phyloP scores from a whole-genome alignment of 192 early-diverging fungal species.

The Gryganskiella cystojenkinii region DNA sequence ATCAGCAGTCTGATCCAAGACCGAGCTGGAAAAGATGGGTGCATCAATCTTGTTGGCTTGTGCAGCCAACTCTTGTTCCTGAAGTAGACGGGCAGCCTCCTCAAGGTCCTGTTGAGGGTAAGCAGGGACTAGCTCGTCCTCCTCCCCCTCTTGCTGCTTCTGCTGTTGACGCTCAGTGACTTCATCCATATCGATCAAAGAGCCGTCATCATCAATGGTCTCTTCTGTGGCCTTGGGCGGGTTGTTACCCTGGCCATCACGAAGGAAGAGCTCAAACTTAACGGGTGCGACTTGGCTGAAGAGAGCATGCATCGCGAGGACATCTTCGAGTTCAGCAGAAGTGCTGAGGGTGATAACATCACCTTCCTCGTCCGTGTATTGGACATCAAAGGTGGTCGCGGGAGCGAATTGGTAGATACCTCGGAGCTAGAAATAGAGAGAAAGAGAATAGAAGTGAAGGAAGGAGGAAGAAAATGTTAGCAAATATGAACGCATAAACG shows the following conservation, averaged over 20 bases:
- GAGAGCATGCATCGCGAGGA: constrained; percentile 34
- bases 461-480: neutral
- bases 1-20: neutral
- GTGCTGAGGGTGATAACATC: constrained; percentile 50
- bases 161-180: neutral
- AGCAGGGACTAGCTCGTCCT: neutral
- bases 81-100: constrained; percentile 8
- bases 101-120: constrained; percentile 20
- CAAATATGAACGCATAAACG: constrained; percentile 1
- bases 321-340: constrained; percentile 42
- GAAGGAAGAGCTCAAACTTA: constrained; percentile 33
- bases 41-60: constrained; percentile 17
- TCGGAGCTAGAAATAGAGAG: constrained; percentile 23
- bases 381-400: constrained; percentile 13
- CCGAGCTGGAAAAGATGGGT: constrained; percentile 22
- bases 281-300: constrained; percentile 44
- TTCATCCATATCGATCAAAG: constrained; percentile 43
- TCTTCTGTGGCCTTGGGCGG: constrained; percentile 14
- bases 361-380: constrained; percentile 50
- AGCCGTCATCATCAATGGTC: constrained; percentile 30
- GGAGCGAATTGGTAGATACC: constrained; percentile 18
- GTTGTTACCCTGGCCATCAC: constrained; percentile 10
- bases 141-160: neutral
- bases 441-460: neutral
- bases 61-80: constrained; percentile 41